Evolutionary conservation across 2,329 filamentous ascomycete species (phyloP), one percentile per base, ranked within the genome.

Genomic region (Phoma sp.): DNA sequence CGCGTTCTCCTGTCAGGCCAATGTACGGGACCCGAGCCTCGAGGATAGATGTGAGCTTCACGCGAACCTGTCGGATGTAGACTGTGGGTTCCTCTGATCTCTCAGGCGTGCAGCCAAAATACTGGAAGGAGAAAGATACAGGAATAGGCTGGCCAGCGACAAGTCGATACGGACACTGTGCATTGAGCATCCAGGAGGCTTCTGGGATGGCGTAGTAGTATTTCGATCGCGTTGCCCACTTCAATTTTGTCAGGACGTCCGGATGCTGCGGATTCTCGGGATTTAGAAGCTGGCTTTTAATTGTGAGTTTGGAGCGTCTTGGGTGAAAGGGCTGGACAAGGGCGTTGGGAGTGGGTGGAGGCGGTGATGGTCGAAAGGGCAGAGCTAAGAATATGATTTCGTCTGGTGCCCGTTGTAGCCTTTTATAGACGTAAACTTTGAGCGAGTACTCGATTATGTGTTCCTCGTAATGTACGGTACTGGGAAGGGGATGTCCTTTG

Each of bases 21-120:
- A 30, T 22, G 18, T 49, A 43, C 8, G 39, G 47, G 23, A 49
- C 25, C 2, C 47, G 39, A 18, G 32, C 32, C 6, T 18, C 22
- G 5, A 49, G 46, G 6, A 30, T 30, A 3, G 14, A 49, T 5
- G 39, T 49, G 9, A 49, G 38, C 14, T 49, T 49, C 13, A 43
- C 39, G 5, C 39, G 39, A 10, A 49, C 13, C 13, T 43, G 30
- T 29, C 24, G 24, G 13, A 43, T 9, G 7, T 23, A 30, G 2
- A 49, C 32, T 1, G 8, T n/a, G 11, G 47, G 47, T 6, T 7
- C 22, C 5, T 37, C 22, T 5, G 14, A n/a, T 1, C 42, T 37
- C 10, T 49, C 47, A 8, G 39, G 32, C 3, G 47, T 43, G 33
- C 14, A 30, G 7, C 32, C 25, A 9, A 49, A 7, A 10, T 49